A percentile compares a stretch with the other conserved stretches of the same genome.
Evolutionary conservation across 2,329 filamentous ascomycete species (phyloP).

Genomic region (Teratosphaeria epicoccoides): DNA sequence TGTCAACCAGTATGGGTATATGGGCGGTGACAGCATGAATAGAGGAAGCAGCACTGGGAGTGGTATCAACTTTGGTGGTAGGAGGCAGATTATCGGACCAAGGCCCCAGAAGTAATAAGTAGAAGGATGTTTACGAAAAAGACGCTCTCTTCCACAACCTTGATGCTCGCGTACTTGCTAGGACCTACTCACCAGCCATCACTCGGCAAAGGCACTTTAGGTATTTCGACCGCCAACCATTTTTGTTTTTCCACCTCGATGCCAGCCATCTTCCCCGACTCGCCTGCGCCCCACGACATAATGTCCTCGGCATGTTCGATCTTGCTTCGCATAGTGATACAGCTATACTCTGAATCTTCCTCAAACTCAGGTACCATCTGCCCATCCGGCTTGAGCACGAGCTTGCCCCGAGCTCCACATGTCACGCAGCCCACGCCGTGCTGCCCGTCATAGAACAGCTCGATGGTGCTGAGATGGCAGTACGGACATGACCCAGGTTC

Average conservation of each 20-base stretch:
- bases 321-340: conserved; percentile 1
- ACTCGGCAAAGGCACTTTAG: neutral
- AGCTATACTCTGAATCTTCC: conserved; percentile 2
- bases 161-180: neutral
- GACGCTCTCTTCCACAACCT: neutral
- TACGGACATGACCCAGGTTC: conserved; percentile 6
- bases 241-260: neutral
- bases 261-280: conserved; percentile 1
- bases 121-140: neutral
- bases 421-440: conserved; percentile 6
- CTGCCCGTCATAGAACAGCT: conserved; percentile 1
- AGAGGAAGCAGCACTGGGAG: conserved; percentile 51
- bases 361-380: conserved; percentile 3
- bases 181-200: neutral
- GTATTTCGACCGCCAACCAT: neutral
- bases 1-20: conserved; percentile 65
- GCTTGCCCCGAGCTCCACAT: conserved; percentile 4
- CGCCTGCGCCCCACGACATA: neutral
- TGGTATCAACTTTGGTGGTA: conserved; percentile 50
- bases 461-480: conserved; percentile 5
- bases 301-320: conserved; percentile 1
- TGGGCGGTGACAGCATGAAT: conserved; percentile 66
- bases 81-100: conserved; percentile 71
- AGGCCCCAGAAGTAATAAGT: conserved; percentile 27
- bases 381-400: neutral